Percentiles rank a stretch among this genome's conserved stretches.
Conservation (phyloP, 805 yeast species). For the Saccharomycopsis capsularis region DNA sequence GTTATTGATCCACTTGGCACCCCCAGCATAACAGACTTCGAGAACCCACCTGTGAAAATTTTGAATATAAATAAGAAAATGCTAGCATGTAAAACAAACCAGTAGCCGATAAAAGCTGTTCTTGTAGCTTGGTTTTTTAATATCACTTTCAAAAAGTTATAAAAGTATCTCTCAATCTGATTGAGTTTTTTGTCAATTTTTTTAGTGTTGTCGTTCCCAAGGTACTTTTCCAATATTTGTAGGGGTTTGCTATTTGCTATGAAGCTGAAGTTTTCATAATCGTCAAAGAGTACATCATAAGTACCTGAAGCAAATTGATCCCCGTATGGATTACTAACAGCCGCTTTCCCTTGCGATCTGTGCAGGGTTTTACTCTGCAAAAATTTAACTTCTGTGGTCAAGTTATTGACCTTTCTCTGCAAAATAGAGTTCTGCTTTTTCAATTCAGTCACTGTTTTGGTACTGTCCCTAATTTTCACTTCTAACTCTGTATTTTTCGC, state of each 20-base stretch:
- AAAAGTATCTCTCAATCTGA: conserved; percentile 71
- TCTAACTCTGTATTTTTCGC: conserved; percentile 78
- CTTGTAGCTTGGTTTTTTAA: conserved; percentile 68
- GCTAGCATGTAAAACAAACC: conserved; percentile 27
- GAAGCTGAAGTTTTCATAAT: conserved; percentile 47
- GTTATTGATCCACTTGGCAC: neutral
- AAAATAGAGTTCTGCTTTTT: conserved; percentile 56
- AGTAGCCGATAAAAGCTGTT: conserved; percentile 64
- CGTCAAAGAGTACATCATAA: conserved; percentile 21
- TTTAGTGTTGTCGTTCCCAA: conserved; percentile 70
- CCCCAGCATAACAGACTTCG: too few relatives aligned
- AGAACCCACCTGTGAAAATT: neutral
- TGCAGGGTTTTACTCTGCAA: conserved; percentile 40
- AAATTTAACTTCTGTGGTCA: conserved; percentile 72
- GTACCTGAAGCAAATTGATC: conserved; percentile 27
- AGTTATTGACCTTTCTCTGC: conserved; percentile 66
- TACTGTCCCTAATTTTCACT: conserved; percentile 61
- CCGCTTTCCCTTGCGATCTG: conserved; percentile 19
- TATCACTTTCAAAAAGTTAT: conserved; percentile 65
- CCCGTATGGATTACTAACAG: conserved; percentile 23
- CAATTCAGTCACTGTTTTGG: conserved; percentile 47
- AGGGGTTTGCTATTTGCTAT: conserved; percentile 66
- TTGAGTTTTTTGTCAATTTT: conserved; percentile 65
- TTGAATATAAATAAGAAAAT: neutral
- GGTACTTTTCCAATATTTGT: conserved; percentile 73